A percentile compares a stretch with the other conserved stretches of the same genome.
phyloP scores from a whole-genome alignment of 805 yeast species.

The Starmerella sp. region DNA sequence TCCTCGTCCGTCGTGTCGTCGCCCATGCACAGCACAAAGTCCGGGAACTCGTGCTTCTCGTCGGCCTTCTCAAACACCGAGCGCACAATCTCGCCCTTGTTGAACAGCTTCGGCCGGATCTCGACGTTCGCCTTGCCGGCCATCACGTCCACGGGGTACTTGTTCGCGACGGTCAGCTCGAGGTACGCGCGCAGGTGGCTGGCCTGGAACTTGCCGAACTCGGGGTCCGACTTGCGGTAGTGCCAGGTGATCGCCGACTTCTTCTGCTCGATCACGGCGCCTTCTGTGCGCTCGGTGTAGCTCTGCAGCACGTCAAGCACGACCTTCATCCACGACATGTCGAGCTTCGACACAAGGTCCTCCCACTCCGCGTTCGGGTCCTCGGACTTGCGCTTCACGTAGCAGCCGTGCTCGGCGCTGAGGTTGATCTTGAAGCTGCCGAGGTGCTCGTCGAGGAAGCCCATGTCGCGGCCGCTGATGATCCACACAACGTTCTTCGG shows the following conservation, averaged over 20 bases:
- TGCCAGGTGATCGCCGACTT: constrained; percentile 97
- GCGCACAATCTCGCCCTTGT: constrained; percentile 92
- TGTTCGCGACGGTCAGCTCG: constrained; percentile 44
- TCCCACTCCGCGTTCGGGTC: constrained; percentile 48
- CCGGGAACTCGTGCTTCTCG: constrained; percentile 42
- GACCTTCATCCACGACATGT: constrained; percentile 89
- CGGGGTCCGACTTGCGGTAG: constrained; percentile 89
- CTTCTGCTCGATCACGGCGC: constrained; percentile 74
- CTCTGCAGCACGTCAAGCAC: constrained; percentile 63
- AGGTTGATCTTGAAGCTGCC: constrained; percentile 67
- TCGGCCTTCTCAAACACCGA: constrained; percentile 46
- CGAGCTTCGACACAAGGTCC: constrained; percentile 67
- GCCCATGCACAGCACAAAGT: constrained; percentile 80
- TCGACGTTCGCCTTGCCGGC: constrained; percentile 94
- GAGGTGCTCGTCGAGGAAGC: constrained; percentile 77
- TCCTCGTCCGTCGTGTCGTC: constrained; percentile 97
- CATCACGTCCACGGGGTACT: constrained; percentile 87
- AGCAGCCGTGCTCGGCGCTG: constrained; percentile 97
- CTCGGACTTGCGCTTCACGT: constrained; percentile 59
- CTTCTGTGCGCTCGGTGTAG: constrained; percentile 83
- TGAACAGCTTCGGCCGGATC: constrained; percentile 89
- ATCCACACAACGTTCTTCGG: constrained; percentile 85
- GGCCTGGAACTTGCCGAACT: constrained; percentile 80
- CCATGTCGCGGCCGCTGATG: constrained; percentile 90
- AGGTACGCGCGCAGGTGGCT: constrained; percentile 56